phyloP scores from a whole-genome alignment of 2,329 filamentous ascomycete genomes.

The Claviceps capensis region DNA sequence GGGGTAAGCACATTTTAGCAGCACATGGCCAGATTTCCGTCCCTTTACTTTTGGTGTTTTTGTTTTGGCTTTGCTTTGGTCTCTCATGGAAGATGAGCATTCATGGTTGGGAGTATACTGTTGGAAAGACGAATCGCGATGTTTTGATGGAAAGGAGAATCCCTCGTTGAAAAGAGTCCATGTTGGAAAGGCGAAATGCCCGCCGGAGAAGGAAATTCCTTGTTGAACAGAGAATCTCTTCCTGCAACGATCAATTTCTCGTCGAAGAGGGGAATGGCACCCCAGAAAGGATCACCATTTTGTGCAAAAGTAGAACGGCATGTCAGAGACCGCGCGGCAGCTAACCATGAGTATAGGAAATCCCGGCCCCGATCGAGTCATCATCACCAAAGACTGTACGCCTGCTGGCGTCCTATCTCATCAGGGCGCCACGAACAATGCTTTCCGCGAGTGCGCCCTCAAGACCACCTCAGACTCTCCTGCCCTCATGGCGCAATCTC shows the following conservation, averaged over 20 bases:
- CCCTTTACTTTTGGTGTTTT: background rate
- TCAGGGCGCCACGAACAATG: constrained; percentile 5
- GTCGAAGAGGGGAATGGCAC: background rate
- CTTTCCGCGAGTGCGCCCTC: constrained; percentile 3
- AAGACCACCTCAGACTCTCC: background rate
- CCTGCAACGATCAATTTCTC: too few relatives aligned
- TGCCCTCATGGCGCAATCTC: background rate
- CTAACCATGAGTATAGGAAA: constrained; percentile 26
- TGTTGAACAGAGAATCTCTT: too few relatives aligned
- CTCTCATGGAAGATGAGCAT: too few relatives aligned
- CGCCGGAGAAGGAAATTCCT: too few relatives aligned
- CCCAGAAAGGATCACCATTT: background rate
- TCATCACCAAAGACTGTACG: constrained; percentile 40
- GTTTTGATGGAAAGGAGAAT: too few relatives aligned
- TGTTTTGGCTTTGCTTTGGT: too few relatives aligned
- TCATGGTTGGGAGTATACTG: too few relatives aligned
- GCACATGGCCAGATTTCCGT: constrained; percentile 1
- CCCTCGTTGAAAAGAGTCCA: too few relatives aligned
- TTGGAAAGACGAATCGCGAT: too few relatives aligned
- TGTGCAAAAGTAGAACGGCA: background rate
- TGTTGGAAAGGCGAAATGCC: too few relatives aligned
- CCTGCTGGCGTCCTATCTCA: constrained; percentile 52
- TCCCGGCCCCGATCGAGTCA: constrained; percentile 48
- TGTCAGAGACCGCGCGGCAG: background rate
- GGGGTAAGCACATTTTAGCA: constrained; percentile 26